Conservation (phyloP, 2,329 filamentous ascomycete genomes). For the Rutstroemia sp. region DNA sequence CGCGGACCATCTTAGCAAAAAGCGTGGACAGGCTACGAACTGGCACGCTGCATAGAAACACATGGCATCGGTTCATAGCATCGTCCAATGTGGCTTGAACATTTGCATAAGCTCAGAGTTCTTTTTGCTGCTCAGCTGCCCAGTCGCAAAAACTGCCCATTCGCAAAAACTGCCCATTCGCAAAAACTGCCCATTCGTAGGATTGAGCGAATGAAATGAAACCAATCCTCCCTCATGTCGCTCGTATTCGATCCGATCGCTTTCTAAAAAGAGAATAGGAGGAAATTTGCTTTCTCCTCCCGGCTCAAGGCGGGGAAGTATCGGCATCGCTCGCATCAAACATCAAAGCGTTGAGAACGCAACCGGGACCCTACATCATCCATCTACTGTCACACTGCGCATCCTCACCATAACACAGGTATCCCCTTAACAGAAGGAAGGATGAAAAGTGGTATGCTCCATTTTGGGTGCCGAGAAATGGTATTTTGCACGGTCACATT, state of each 20-base stretch:
- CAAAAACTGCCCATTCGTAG: no score
- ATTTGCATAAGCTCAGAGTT: no score
- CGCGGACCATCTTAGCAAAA: no score
- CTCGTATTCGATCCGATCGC: not conserved
- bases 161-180: no score
- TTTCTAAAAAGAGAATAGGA: not conserved
- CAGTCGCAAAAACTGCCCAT: no score
- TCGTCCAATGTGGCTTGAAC: no score
- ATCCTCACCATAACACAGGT: no score
- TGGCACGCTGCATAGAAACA: no score
- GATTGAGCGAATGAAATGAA: not conserved
- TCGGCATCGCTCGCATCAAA: not conserved
- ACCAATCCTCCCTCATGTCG: not conserved
- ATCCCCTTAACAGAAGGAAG: not conserved
- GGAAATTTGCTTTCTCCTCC: not conserved
- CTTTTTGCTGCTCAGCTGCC: no score
- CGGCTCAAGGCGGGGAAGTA: not conserved
- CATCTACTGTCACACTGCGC: not conserved
- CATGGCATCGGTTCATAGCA: no score
- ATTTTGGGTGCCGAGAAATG: no score
- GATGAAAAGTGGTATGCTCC: not conserved
- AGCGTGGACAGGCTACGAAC: no score
- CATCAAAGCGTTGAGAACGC: constrained; percentile 1
- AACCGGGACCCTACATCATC: not conserved
- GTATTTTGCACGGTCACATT: not conserved